A percentile compares a stretch with the other conserved stretches of the same genome.
phyloP scores from a whole-genome alignment of 2,329 filamentous ascomycete genomes.

The Pseudocercospora vitis region DNA sequence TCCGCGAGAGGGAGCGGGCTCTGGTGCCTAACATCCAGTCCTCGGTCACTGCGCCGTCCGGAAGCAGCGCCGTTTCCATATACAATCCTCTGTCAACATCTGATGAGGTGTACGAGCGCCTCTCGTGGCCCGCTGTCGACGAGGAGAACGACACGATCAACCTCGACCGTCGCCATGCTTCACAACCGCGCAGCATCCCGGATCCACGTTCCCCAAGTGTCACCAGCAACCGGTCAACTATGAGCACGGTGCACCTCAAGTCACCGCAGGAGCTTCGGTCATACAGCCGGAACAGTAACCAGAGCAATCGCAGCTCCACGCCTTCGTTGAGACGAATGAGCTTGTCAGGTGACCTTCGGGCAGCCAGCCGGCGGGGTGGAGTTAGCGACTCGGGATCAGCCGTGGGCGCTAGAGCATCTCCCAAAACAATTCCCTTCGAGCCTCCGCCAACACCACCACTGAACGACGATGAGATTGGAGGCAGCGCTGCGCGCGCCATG shows the following conservation, averaged over 20 bases:
- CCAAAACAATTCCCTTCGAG: conserved; percentile 42
- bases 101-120: conserved; percentile 34
- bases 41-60: conserved; percentile 12
- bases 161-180: conserved; percentile 40
- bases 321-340: conserved; percentile 70
- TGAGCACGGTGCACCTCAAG: conserved; percentile 43
- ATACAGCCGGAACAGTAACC: conserved; percentile 59
- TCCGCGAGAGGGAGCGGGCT: conserved; percentile 37
- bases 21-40: conserved; percentile 21
- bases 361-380: conserved; percentile 57
- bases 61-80: conserved; percentile 16
- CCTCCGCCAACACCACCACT: conserved; percentile 53
- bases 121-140: conserved; percentile 44
- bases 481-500: conserved; percentile 78
- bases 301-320: conserved; percentile 52
- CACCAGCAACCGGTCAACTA: conserved; percentile 47
- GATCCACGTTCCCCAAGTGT: conserved; percentile 44
- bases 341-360: conserved; percentile 74
- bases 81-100: conserved; percentile 37
- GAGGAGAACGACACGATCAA: conserved; percentile 49
- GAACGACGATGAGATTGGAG: conserved; percentile 73
- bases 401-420: conserved; percentile 38
- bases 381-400: conserved; percentile 39
- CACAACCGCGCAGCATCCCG: conserved; percentile 23
- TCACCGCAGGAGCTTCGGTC: conserved; percentile 55